Percentiles rank a stretch among this genome's conserved stretches.
Conservation (phyloP, 2,329 filamentous ascomycete species). For the Parafenestella ontariensis region DNA sequence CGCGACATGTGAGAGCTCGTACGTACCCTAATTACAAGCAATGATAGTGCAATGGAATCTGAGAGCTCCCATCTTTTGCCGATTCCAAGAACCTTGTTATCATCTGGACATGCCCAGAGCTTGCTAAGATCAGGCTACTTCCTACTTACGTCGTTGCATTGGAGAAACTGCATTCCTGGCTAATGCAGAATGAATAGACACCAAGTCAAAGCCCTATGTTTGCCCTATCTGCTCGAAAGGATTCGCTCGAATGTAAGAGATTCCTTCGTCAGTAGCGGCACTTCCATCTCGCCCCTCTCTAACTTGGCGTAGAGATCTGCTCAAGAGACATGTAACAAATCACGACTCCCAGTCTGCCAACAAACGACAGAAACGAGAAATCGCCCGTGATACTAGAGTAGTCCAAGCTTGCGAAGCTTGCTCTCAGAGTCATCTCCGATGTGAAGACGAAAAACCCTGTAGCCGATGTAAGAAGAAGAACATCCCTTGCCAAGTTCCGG, state of each 20-base stretch:
- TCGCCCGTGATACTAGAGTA: conserved; percentile 36
- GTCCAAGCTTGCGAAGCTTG: conserved; percentile 61
- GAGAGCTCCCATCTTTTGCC: too few relatives aligned
- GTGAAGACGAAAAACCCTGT: conserved; percentile 63
- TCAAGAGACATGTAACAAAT: conserved; percentile 59
- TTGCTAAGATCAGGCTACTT: neutral
- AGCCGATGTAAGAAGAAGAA: conserved; percentile 59
- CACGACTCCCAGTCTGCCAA: conserved; percentile 48
- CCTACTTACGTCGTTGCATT: neutral
- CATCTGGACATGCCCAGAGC: too few relatives aligned
- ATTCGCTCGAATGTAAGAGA: conserved; percentile 53
- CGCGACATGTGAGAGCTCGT: conserved; percentile 61
- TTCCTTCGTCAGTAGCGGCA: neutral
- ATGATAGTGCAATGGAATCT: neutral
- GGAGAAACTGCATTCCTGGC: neutral
- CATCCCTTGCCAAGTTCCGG: conserved; percentile 51
- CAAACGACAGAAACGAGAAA: conserved; percentile 34
- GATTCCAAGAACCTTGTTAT: too few relatives aligned
- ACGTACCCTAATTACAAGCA: conserved; percentile 16
- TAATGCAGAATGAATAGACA: conserved; percentile 33
- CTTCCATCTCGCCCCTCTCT: neutral
- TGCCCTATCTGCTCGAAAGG: conserved; percentile 56
- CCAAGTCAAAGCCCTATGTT: conserved; percentile 55
- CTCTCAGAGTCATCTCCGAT: conserved; percentile 60
- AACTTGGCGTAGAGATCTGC: conserved; percentile 50